phyloP scores from a whole-genome alignment of 352 stramenopile species.

The Phytophthora niederhauseri region DNA sequence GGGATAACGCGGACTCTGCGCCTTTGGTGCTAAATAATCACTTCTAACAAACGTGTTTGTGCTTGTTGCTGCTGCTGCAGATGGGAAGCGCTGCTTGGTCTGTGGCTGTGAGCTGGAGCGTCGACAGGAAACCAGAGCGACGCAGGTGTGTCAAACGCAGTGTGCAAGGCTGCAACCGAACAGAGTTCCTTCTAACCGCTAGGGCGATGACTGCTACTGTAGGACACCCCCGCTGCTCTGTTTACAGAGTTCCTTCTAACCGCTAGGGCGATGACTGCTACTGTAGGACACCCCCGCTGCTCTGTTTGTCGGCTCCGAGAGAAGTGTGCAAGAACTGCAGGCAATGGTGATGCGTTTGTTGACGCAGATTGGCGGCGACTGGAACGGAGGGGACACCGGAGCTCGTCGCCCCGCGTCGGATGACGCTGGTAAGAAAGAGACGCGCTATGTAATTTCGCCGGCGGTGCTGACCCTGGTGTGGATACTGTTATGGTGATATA shows the following conservation, averaged over 20 bases:
- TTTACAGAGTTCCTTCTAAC: no score
- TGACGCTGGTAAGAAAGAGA: constrained; percentile 41
- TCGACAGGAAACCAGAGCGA: constrained; percentile 9
- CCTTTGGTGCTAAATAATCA: background rate
- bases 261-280: background rate
- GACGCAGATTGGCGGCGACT: constrained; percentile 33
- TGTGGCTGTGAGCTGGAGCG: constrained; percentile 64
- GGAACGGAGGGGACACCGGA: constrained; percentile 37
- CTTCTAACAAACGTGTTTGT: background rate
- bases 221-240: background rate
- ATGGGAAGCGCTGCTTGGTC: constrained; percentile 67
- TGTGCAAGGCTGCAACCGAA: background rate
- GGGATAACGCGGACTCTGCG: background rate
- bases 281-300: background rate
- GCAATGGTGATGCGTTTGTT: constrained; percentile 53
- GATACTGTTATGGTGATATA: constrained; percentile 26
- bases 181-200: constrained; percentile 1
- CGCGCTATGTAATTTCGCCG: background rate
- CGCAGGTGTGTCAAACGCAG: constrained; percentile 9
- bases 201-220: background rate
- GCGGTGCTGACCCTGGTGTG: constrained; percentile 3
- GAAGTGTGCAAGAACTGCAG: constrained; percentile 47
- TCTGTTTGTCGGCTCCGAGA: constrained; percentile 6
- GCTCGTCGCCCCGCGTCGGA: constrained; percentile 54
- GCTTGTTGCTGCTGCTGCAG: constrained; percentile 23